phyloP scores from a whole-genome alignment of 2,329 filamentous ascomycete species.

The Fusarium sp. region DNA sequence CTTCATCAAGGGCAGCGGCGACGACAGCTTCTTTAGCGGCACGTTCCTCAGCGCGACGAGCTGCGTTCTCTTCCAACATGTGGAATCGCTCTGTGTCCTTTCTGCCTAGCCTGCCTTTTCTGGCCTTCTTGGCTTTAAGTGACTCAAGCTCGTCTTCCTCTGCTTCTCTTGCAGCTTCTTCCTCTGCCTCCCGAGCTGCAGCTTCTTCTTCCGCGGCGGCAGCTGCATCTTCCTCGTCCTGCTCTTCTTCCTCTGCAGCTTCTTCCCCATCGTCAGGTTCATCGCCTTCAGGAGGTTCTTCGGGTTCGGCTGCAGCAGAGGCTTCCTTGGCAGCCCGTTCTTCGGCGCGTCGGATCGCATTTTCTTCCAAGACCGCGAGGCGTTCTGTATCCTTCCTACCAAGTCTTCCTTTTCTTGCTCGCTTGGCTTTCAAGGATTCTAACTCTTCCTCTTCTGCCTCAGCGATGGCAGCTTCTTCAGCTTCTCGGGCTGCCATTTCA shows the following conservation, averaged over 20 bases:
- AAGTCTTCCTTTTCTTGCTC: constrained; percentile 52
- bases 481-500: constrained; percentile 18
- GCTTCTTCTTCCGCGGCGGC: constrained; percentile 29
- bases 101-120: constrained; percentile 49
- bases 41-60: constrained; percentile 44
- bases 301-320: constrained; percentile 35
- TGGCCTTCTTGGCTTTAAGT: constrained; percentile 52
- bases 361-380: constrained; percentile 20
- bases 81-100: constrained; percentile 40
- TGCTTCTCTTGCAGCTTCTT: constrained; percentile 13
- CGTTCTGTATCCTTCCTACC: constrained; percentile 42
- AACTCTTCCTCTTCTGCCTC: constrained; percentile 55
- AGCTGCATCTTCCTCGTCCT: neutral
- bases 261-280: constrained; percentile 45
- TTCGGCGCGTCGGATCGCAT: constrained; percentile 27
- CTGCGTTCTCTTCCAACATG: constrained; percentile 21
- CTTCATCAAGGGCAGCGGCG: constrained; percentile 30
- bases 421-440: constrained; percentile 52
- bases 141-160: constrained; percentile 56
- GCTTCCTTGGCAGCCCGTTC: constrained; percentile 42
- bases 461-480: constrained; percentile 46
- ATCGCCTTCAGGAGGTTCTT: neutral
- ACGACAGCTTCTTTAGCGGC: constrained; percentile 23
- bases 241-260: constrained; percentile 17
- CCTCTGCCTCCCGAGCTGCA: constrained; percentile 12